These are phyloP conservation scores for Bryoerythrophyllum caledonicum DNA, from an alignment of 225 moss, liverwort and hornwort genomes.

Conservation along the genomic window DNA sequence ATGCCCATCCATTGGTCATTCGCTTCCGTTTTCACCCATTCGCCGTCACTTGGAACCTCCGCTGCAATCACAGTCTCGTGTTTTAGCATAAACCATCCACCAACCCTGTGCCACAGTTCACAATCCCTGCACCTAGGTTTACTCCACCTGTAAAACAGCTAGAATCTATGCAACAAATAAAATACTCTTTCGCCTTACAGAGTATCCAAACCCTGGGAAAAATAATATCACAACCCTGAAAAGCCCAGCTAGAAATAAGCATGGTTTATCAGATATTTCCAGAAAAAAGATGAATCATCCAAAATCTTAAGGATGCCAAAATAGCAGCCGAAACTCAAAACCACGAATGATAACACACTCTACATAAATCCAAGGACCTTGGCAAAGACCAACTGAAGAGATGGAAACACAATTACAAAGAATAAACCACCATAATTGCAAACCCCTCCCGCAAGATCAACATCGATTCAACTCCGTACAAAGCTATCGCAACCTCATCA, in stretches of 20 bases:
- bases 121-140: not conserved
- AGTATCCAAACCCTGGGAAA: not conserved
- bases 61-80: conserved; percentile 19
- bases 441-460: conserved; percentile 14
- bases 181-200: not conserved
- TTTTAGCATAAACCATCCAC: not conserved
- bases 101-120: not conserved
- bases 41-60: conserved; percentile 40
- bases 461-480: not conserved
- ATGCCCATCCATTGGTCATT: conserved; percentile 38
- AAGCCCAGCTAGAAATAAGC: not conserved
- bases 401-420: not conserved
- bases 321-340: not conserved
- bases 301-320: not conserved
- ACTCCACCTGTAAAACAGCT: not conserved
- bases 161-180: not conserved
- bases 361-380: not conserved
- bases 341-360: not conserved
- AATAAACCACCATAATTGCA: not conserved
- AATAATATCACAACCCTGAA: not conserved
- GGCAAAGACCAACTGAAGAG: not conserved
- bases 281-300: not conserved
- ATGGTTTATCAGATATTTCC: not conserved
- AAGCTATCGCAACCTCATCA: not conserved
- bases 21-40: conserved; percentile 33